Evolutionary conservation across 306 rosid species (phyloP).

Genomic region (Parietaria judaica): DNA sequence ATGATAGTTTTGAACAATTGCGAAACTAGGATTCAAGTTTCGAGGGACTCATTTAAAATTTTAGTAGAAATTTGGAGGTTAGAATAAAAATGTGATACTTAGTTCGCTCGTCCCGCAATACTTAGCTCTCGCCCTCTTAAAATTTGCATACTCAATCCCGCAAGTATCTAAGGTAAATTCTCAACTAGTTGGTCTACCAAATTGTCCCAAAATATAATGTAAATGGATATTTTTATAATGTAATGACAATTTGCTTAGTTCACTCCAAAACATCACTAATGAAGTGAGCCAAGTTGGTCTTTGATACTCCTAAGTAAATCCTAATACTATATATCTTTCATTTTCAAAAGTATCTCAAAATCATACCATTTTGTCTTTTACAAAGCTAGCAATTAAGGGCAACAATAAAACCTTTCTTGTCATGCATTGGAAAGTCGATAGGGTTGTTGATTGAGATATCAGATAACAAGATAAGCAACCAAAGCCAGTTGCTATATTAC

Average conservation of each 20-base stretch:
- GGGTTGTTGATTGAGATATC: neutral
- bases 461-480: neutral
- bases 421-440: neutral
- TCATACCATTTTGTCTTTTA: constrained; percentile 4
- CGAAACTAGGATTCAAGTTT: too few species aligned
- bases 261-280: neutral
- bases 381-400: neutral
- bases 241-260: neutral
- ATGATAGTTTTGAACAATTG: too few species aligned
- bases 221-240: neutral
- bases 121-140: too few species aligned
- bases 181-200: too few species aligned
- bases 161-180: neutral
- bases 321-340: neutral
- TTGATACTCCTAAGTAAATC: neutral
- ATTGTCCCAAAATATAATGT: neutral
- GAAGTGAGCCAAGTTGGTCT: neutral
- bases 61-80: too few species aligned
- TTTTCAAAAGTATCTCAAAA: constrained; percentile 6
- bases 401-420: neutral
- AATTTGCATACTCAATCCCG: too few species aligned
- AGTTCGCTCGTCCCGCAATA: too few species aligned
- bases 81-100: too few species aligned
- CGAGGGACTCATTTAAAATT: too few species aligned
- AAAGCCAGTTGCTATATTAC: neutral